Percentiles rank a stretch among this genome's conserved stretches.
Conservation (phyloP, 768 basidiomycete species). For the Leccinellum rugosiceps region DNA sequence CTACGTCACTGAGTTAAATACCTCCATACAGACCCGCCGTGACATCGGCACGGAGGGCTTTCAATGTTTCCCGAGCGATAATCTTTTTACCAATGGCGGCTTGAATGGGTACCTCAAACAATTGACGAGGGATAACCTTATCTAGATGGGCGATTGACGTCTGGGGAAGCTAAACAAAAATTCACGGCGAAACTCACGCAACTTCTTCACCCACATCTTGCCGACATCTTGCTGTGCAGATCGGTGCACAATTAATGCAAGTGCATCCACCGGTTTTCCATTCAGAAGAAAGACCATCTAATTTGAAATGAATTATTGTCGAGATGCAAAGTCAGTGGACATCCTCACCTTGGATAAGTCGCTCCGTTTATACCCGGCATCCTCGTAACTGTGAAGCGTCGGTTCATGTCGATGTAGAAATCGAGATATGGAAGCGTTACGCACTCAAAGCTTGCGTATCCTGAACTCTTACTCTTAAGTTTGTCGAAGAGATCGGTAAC, state of each 20-base stretch:
- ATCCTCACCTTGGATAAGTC: constrained; percentile 73
- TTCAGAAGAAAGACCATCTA: constrained; percentile 93
- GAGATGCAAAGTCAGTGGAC: neutral
- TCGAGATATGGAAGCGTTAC: constrained; percentile 25
- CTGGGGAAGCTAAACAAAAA: neutral
- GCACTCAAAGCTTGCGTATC: constrained; percentile 90
- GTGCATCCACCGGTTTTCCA: constrained; percentile 84
- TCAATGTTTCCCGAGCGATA: constrained; percentile 85
- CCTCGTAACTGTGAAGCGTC: constrained; percentile 74
- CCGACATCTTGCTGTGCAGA: constrained; percentile 74
- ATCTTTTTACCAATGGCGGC: constrained; percentile 85
- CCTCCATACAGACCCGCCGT: constrained; percentile 94
- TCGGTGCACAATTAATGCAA: constrained; percentile 88
- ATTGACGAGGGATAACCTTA: constrained; percentile 87
- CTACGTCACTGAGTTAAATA: constrained; percentile 13
- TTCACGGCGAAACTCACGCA: constrained; percentile 55
- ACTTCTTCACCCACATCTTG: constrained; percentile 84
- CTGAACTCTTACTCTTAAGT: constrained; percentile 89
- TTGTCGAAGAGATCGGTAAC: constrained; percentile 95
- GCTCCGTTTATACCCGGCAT: constrained; percentile 81
- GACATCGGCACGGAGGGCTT: constrained; percentile 85
- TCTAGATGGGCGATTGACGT: constrained; percentile 40
- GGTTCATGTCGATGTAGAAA: neutral
- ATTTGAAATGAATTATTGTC: neutral
- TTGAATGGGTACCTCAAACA: constrained; percentile 95